Conservation (phyloP, 495 filamentous ascomycete genomes). For the Hyphodiscus hymeniophilus region DNA sequence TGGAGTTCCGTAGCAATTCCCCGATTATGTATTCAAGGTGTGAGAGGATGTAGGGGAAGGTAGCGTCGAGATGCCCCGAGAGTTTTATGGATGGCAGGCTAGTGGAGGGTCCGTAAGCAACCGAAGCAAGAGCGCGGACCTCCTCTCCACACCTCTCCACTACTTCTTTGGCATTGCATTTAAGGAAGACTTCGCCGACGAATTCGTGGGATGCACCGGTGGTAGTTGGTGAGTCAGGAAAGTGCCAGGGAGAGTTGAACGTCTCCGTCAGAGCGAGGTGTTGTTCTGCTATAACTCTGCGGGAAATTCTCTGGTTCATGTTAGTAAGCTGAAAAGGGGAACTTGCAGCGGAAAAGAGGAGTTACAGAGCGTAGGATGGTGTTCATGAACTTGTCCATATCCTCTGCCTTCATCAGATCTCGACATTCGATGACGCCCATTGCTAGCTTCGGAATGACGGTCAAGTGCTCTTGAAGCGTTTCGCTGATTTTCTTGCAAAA, state of each 20-base stretch:
- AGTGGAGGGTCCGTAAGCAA: constrained; percentile 59
- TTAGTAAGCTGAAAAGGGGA: not conserved
- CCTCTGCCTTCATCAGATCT: constrained; percentile 64
- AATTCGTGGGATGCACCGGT: constrained; percentile 62
- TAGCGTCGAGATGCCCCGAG: constrained; percentile 77
- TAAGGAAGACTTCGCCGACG: constrained; percentile 91
- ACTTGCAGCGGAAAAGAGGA: not conserved
- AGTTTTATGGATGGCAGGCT: constrained; percentile 76
- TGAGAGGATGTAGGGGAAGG: constrained; percentile 91
- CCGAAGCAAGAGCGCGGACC: constrained; percentile 56
- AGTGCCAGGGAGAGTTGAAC: constrained; percentile 89
- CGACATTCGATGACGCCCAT: constrained; percentile 90
- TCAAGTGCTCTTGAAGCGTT: constrained; percentile 78
- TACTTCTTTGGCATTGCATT: constrained; percentile 86
- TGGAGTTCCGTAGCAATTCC: constrained; percentile 88
- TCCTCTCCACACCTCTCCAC: constrained; percentile 73
- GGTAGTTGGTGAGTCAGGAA: constrained; percentile 64
- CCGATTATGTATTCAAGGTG: constrained; percentile 97
- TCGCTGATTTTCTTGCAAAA: constrained; percentile 76
- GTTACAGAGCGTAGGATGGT: constrained; percentile 81
- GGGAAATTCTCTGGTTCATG: constrained; percentile 67
- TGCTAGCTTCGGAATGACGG: constrained; percentile 86
- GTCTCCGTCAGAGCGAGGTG: constrained; percentile 96
- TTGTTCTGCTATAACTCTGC: constrained; percentile 94
- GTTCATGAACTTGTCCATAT: constrained; percentile 93